These are phyloP conservation scores for Flaveria bidentis DNA, from an alignment of 129 eudicot genomes.

Conservation along the genomic window DNA sequence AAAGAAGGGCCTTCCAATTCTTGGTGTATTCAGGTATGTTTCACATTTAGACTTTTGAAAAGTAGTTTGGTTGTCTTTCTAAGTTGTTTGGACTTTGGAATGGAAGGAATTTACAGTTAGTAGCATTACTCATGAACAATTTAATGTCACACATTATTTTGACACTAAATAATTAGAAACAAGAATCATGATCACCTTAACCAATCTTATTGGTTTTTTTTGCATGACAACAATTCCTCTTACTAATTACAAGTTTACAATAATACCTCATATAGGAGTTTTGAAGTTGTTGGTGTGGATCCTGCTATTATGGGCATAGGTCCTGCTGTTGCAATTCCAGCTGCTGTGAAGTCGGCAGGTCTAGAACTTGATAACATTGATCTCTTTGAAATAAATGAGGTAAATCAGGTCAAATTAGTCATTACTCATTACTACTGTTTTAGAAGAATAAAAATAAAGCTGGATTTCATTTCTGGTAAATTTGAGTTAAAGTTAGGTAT, in stretches of 20 bases:
- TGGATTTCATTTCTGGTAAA: not conserved
- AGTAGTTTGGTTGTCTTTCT: not conserved
- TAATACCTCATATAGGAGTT: constrained; percentile 50
- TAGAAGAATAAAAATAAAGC: not conserved
- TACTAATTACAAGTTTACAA: not conserved
- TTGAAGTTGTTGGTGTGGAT: constrained; percentile 73
- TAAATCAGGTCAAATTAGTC: constrained; percentile 13
- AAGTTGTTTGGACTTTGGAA: too few relatives aligned
- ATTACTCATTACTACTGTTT: not conserved
- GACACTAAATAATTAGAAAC: not conserved
- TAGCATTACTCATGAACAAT: not conserved
- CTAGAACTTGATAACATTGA: constrained; percentile 52
- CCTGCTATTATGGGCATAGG: constrained; percentile 78
- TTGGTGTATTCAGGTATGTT: constrained; percentile 79
- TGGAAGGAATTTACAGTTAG: too few relatives aligned
- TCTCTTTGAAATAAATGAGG: constrained; percentile 74
- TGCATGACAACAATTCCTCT: not conserved
- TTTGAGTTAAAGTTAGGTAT: constrained; percentile 7
- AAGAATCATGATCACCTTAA: not conserved
- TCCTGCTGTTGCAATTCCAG: constrained; percentile 73
- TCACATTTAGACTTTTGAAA: not conserved
- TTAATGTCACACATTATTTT: not conserved
- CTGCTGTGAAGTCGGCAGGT: constrained; percentile 71
- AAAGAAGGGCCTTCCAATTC: constrained; percentile 86
- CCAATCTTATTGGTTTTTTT: not conserved